Percentiles rank a stretch among this genome's conserved stretches.
These are phyloP conservation scores for Cryptococcus sp. DNA, from an alignment of 1,284 basidiomycete genomes.

Conservation along the genomic window DNA sequence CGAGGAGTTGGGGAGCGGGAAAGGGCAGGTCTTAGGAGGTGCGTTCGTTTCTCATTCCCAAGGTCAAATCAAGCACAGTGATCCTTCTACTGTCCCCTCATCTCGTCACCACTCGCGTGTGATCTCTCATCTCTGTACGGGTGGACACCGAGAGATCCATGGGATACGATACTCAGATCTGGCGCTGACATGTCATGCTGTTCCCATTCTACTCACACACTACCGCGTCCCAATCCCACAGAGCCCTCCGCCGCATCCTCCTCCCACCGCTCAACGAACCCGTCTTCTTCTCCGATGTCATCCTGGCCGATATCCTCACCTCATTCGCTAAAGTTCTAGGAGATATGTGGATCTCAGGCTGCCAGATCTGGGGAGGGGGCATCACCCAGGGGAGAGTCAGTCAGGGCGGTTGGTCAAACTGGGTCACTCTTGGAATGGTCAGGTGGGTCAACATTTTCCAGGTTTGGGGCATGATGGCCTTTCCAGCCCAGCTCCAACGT, in stretches of 20 bases:
- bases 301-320: conserved; percentile 93
- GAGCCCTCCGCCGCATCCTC: conserved; percentile 71
- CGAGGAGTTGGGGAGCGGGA: conserved; percentile 67
- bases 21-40: conserved; percentile 74
- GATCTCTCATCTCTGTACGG: too few relatives aligned
- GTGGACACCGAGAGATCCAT: too few relatives aligned
- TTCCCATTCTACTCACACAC: too few relatives aligned
- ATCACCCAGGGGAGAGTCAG: conserved; percentile 68
- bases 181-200: not conserved
- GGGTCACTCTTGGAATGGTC: conserved; percentile 80
- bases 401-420: conserved; percentile 66
- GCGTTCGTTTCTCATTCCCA: conserved; percentile 49
- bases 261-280: conserved; percentile 64
- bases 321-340: conserved; percentile 96
- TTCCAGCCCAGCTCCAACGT: too few relatives aligned
- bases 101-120: too few relatives aligned
- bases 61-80: too few relatives aligned
- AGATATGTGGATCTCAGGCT: conserved; percentile 85
- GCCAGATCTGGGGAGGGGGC: conserved; percentile 69
- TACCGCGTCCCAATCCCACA: conserved; percentile 38
- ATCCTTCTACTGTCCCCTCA: too few relatives aligned
- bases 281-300: conserved; percentile 86
- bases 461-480: not conserved
- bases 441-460: conserved; percentile 61
- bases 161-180: too few relatives aligned